Evolutionary conservation across 768 basidiomycete genomes (phyloP).

Genomic region (Mycena metata): DNA sequence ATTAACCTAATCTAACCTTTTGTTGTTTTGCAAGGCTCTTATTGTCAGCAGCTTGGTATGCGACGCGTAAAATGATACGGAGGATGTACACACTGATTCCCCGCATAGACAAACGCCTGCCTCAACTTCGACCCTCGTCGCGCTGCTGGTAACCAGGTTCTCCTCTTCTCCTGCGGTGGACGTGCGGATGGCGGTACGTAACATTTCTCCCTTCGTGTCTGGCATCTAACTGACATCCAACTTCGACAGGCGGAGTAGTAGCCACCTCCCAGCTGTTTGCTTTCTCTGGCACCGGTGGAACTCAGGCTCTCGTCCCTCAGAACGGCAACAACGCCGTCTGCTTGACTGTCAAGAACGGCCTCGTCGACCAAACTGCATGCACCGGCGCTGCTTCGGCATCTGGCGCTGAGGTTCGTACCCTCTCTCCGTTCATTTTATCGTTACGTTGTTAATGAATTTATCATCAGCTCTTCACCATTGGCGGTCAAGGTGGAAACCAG

Average conservation of each 20-base stretch:
- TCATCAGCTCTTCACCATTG: conserved; percentile 40
- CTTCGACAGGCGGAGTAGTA: conserved; percentile 28
- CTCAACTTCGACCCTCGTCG: conserved; percentile 41
- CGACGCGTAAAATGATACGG: no score
- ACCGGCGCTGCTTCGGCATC: conserved; percentile 30
- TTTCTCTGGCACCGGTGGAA: conserved; percentile 36
- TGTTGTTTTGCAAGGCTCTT: conserved; percentile 31
- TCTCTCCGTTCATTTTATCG: not conserved
- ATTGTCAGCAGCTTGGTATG: conserved; percentile 42
- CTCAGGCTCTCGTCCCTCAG: conserved; percentile 38
- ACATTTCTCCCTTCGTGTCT: not conserved
- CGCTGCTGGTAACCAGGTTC: conserved; percentile 41
- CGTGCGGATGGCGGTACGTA: conserved; percentile 43
- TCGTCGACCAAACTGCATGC: conserved; percentile 40
- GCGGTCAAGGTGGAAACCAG: conserved; percentile 6
- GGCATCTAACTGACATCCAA: not conserved
- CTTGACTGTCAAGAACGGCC: conserved; percentile 33
- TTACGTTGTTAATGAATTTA: not conserved
- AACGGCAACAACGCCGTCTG: conserved; percentile 36
- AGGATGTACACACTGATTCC: not conserved
- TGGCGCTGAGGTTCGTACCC: conserved; percentile 32
- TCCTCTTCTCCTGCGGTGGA: conserved; percentile 44
- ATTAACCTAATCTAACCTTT: no score
- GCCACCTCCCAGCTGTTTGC: conserved; percentile 43
- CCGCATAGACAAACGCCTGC: conserved; percentile 41